Conservation (phyloP, 331 rosid species). For the Malus hybrid region DNA sequence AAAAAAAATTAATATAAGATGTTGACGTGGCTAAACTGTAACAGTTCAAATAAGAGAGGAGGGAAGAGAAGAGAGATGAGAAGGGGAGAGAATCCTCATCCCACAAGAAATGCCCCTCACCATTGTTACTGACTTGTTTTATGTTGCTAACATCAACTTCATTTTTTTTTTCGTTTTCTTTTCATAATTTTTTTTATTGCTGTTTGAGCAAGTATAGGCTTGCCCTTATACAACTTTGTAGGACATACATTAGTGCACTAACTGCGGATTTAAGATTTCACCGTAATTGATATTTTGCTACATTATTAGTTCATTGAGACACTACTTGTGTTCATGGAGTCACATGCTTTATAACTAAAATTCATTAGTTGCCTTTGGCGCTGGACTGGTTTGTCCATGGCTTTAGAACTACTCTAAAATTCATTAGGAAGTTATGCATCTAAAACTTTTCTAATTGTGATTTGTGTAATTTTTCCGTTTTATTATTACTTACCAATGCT, state of each 20-base stretch:
- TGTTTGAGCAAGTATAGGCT: background rate
- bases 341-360: too few relatives aligned
- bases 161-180: too few relatives aligned
- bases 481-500: background rate
- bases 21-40: too few relatives aligned
- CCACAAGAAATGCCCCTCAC: too few relatives aligned
- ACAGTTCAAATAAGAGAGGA: too few relatives aligned
- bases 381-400: background rate
- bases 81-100: too few relatives aligned
- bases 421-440: background rate
- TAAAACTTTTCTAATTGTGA: background rate
- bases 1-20: too few relatives aligned
- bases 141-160: too few relatives aligned
- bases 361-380: background rate
- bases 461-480: constrained; percentile 14
- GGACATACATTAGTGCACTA: background rate
- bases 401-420: too few relatives aligned
- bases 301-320: too few relatives aligned
- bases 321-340: background rate
- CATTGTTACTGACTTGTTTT: too few relatives aligned
- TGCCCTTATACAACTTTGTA: background rate
- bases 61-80: too few relatives aligned
- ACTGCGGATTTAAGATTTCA: background rate
- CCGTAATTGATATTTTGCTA: background rate
- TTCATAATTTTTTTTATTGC: background rate